Conservation (phyloP, 2,329 filamentous ascomycete species). For the Aureobasidium vineae region DNA sequence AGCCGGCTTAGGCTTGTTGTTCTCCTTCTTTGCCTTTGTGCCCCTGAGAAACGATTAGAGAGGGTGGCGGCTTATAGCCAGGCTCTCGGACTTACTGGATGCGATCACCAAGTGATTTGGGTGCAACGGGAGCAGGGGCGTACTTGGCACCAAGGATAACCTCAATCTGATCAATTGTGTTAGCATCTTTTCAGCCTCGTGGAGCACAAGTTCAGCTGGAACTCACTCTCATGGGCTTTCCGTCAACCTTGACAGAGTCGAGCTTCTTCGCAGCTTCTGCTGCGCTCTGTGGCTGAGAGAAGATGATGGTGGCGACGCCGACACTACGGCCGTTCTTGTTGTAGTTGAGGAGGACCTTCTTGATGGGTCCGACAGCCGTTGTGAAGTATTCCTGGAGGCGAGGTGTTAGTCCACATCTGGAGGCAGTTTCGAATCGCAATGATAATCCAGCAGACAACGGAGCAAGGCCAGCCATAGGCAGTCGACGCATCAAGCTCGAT, state of each 20-base stretch:
- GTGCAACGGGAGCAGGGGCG: conserved; percentile 64
- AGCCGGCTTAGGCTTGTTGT: conserved; percentile 30
- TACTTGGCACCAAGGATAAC: conserved; percentile 78
- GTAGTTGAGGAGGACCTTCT: conserved; percentile 87
- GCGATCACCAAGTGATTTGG: conserved; percentile 79
- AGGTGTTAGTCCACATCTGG: conserved; percentile 61
- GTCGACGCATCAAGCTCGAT: neutral
- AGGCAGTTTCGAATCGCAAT: conserved; percentile 26
- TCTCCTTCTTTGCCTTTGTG: conserved; percentile 40
- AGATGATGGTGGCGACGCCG: conserved; percentile 87
- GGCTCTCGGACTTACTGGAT: conserved; percentile 60
- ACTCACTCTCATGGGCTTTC: conserved; percentile 82
- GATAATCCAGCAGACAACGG: conserved; percentile 33
- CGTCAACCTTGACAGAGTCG: conserved; percentile 88
- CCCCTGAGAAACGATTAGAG: conserved; percentile 33
- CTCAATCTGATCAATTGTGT: conserved; percentile 66
- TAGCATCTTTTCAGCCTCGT: conserved; percentile 11
- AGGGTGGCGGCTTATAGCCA: conserved; percentile 18
- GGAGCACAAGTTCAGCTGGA: conserved; percentile 31
- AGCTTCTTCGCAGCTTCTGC: conserved; percentile 78
- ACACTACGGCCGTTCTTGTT: conserved; percentile 89
- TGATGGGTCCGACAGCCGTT: conserved; percentile 83
- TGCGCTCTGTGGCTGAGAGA: conserved; percentile 76
- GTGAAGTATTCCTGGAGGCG: conserved; percentile 86
- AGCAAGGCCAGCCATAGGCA: conserved; percentile 30